Evolutionary conservation across 1,284 basidiomycete genomes (phyloP).

Genomic region (Cryptococcus sp.): DNA sequence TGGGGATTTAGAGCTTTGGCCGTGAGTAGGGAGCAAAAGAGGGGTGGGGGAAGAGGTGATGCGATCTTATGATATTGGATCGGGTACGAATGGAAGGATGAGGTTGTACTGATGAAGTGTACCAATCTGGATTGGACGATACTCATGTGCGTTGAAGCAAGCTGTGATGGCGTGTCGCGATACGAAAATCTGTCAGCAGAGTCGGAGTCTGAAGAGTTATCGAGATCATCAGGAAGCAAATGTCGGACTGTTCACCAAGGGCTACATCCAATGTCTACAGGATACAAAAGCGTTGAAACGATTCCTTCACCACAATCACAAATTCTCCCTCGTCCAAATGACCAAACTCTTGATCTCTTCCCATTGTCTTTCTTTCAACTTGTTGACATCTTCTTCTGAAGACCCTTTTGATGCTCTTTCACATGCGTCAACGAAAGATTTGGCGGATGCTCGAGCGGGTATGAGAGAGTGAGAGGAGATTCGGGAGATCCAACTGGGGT

Average conservation of each 20-base stretch:
- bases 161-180: no score
- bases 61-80: background rate
- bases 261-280: no score
- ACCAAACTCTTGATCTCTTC: conserved; percentile 38
- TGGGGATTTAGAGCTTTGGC: conserved; percentile 63
- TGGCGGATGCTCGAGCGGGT: conserved; percentile 18
- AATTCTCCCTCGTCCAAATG: conserved; percentile 37
- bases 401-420: conserved; percentile 11
- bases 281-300: no score
- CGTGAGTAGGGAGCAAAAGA: conserved; percentile 13
- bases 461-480: conserved; percentile 32
- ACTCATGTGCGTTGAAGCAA: no score
- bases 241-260: no score
- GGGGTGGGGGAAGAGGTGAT: background rate
- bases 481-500: conserved; percentile 35
- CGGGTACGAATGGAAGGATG: background rate
- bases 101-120: background rate
- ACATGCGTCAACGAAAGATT: conserved; percentile 41
- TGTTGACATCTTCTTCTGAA: conserved; percentile 8
- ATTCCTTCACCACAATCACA: no score
- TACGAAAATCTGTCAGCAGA: no score
- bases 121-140: no score
- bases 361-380: conserved; percentile 36
- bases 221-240: no score
- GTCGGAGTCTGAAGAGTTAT: no score